Base-by-base conservation (phyloP, 1,284 basidiomycete species). In the Ceratobasidium sp. region DNA sequence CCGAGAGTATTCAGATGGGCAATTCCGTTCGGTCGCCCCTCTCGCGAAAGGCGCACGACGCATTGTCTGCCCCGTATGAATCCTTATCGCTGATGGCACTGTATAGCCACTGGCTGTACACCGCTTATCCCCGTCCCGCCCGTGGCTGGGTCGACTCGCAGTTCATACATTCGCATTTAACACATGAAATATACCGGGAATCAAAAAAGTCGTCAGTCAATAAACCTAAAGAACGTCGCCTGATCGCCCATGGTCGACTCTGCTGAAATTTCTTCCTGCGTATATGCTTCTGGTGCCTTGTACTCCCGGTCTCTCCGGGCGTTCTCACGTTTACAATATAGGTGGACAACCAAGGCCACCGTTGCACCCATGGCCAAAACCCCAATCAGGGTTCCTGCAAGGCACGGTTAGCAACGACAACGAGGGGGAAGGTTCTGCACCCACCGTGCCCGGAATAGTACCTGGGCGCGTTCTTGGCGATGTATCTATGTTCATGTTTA, bases 361-460 rank as follows among this genome's bases (percentile, higher is more conserved):
- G 31, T 56, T 39, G 71, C 71, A 34, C 56, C 71, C 24, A 74
- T 48, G 2, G 56, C 71, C 19, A 74, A 22, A 3, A 74, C 39
- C 2, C 43, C 71, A 16, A 74, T 74, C 11, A 74, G 31, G 7
- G 56, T 74, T 19, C 59, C 71, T 74, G 13, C 37, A 46, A 48
- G 27, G 37, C 24, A 11, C 29, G 14, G 1, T 48, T 43, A 62
- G 59, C 37, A 46, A 29, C 39, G 1, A 56, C 19, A 16, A 31
- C 24, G 31, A 31, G 34, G 16, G 29, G 13, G 7, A 19, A 22
- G 19, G 14, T 24, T 4, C 37, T n/a, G 9, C 19, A 34, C 37
- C 24, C 37, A 74, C 71, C 56, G n/a, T 74, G 71, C 8, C 71
- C 71, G 11, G 71, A 51, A 41, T 61, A 62, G 16, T 74, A 74